Evolutionary conservation across 1,284 basidiomycete species (phyloP), one percentile per base, ranked within the genome.

Genomic region (Ustilago nuda): DNA sequence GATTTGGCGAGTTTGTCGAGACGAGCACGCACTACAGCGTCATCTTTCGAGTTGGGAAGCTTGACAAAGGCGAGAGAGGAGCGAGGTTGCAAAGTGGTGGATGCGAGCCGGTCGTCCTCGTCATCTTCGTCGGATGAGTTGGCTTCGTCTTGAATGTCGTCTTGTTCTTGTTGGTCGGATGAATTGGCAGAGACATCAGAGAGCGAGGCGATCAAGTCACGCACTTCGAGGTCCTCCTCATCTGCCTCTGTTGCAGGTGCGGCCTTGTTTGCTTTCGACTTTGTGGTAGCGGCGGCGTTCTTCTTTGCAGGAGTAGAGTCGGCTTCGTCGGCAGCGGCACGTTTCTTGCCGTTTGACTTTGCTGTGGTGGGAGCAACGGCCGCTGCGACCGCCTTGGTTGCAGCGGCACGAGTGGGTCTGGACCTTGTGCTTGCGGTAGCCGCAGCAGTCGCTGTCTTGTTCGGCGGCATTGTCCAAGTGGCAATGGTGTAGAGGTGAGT

Each of bases 11-110:
- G 73, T 57, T 79, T 79, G 57, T 79, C 81, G 3, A 85, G 75
- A 11, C 83, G 74, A 27, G 72, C 70, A 13, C 61, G 56, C 30
- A 85, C 84, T 0, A 66, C 77, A 0, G 71, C 72, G 23, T 85
- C 83, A 63, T 84, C 82, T 56, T 82, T 83, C 36, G 76, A 79
- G 72, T 80, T 84, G 27, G 83, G 83, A 30, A 85, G 72, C 67
- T 72, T 83, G 62, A 56, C 61, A 13, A 50, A 70, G 13, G 56
- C 70, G 53, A 70, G 69, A 2, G 75, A 66, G 3, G 66, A 70
- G 9, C 68, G 73, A 0, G 63, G 68, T 15, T 60, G 60, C 0
- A 30, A 3, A 8, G 52, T 57, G 12, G 41, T 41, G 33, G 75
- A 57, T 3, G 61, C 43, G 32, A 74, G 53, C 1, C 61, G 68